Evolutionary conservation across 2,329 filamentous ascomycete species (phyloP).

Genomic region (Zymoseptoria tritici): DNA sequence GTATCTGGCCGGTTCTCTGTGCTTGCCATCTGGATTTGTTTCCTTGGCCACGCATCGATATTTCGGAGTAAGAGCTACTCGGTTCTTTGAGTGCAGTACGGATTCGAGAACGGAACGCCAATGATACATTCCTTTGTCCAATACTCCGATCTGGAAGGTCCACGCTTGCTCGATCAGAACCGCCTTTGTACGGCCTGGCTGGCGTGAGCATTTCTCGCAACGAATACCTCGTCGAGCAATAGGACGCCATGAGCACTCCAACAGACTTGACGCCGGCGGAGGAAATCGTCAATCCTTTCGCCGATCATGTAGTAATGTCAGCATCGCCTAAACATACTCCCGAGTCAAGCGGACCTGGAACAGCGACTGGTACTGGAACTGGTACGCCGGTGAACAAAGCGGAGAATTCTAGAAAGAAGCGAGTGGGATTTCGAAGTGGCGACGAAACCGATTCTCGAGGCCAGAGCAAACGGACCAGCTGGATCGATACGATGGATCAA

Average conservation of each 20-base stretch:
- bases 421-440: conserved; percentile 18
- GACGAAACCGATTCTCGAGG: conserved; percentile 10
- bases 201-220: background rate
- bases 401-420: conserved; percentile 18
- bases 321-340: conserved; percentile 8
- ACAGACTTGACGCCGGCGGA: conserved; percentile 16
- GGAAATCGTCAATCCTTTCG: conserved; percentile 17
- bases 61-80: background rate
- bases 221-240: background rate
- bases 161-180: background rate
- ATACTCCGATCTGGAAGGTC: background rate
- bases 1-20: background rate
- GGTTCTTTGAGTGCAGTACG: background rate
- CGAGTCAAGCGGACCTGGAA: conserved; percentile 11
- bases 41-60: background rate
- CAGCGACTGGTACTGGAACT: conserved; percentile 10
- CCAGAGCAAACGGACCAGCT: conserved; percentile 11
- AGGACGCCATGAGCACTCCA: background rate
- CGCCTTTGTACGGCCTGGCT: background rate
- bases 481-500: conserved; percentile 8
- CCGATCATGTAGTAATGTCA: conserved; percentile 7
- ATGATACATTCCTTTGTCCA: background rate
- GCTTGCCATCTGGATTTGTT: background rate
- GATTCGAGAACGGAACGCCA: background rate
- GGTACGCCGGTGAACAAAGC: conserved; percentile 8